Base-by-base conservation (phyloP, 306 rosid species). In the Vigna radiata region DNA sequence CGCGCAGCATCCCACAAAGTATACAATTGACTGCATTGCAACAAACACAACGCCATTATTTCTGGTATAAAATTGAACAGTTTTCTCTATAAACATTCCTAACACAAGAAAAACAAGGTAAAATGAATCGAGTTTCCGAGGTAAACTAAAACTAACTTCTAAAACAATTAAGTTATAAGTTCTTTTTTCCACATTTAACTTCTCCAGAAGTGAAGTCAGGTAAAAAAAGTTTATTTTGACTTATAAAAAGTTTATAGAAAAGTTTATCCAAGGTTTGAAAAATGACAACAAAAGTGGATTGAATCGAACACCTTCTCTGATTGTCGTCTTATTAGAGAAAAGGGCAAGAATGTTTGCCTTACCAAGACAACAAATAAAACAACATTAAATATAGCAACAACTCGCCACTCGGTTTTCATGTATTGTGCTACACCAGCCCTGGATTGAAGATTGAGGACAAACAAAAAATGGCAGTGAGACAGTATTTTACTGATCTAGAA, bases 351-450 rank as follows among this genome's bases (percentile, higher is more conserved):
- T 25, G 71, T 58, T 27, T 59, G 41, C 31, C 93, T 88, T 77
- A 92, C 98, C 96, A 92, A 82, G 75, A 92, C 84, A 68, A 84
- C 85, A 79, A 95, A 95, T 43, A 95, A 76, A 72, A 84, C 62
- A 39, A 89, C 82, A 25, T 95, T 89, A 69, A 95, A 95, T 82
- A 92, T 87, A 9, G 98, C 98, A 44, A 89, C 97, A 73, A 94
- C 86, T 81, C 97, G 88, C 97, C 98, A 94, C 82, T 94, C 97
- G 0, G 83, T 84, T 91, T 94, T 94, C 97, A 91, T 94, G 94
- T 94, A 91, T 64, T 94, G 96, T 41, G 98, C 98, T 50, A 91
- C 98, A n/a, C 96, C 98, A 7, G 98, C 98, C 90, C 98, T 94
- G 77, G 50, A 75, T 72, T 76, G 46, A 82, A 11, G 63, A 76